Evolutionary conservation across 108 stramenopile species (phyloP).

Genomic region (Schizochytrium sp.): DNA sequence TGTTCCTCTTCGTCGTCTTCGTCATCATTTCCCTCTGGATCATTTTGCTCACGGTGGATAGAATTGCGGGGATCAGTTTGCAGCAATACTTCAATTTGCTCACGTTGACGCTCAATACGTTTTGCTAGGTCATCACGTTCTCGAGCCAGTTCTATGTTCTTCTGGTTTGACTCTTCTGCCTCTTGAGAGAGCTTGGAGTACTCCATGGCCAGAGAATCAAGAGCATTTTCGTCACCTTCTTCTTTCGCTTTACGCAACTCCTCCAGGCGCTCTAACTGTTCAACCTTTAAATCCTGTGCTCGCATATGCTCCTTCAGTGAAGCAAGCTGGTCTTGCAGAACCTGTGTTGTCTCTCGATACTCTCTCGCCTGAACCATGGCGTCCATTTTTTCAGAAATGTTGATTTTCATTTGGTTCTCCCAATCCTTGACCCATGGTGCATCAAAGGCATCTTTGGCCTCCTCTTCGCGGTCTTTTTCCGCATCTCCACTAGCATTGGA

Average conservation of each 20-base stretch:
- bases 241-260: background rate
- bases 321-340: constrained; percentile 28
- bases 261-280: background rate
- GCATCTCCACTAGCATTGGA: background rate
- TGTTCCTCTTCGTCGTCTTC: too few relatives aligned
- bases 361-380: constrained; percentile 40
- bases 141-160: background rate
- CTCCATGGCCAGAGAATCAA: constrained; percentile 36
- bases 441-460: constrained; percentile 16
- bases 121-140: background rate
- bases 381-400: constrained; percentile 40
- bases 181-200: constrained; percentile 56
- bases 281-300: constrained; percentile 37
- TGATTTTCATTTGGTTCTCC: constrained; percentile 53
- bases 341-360: background rate
- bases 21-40: too few relatives aligned
- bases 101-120: background rate
- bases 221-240: background rate
- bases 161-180: constrained; percentile 1
- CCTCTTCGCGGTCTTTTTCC: constrained; percentile 1
- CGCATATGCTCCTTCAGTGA: background rate
- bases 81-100: background rate
- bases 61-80: background rate
- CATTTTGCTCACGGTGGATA: background rate
- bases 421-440: constrained; percentile 12